Percentiles rank a stretch among this genome's conserved stretches.
phyloP scores from a whole-genome alignment of 108 stramenopile species.

The Nitzschia sp. region DNA sequence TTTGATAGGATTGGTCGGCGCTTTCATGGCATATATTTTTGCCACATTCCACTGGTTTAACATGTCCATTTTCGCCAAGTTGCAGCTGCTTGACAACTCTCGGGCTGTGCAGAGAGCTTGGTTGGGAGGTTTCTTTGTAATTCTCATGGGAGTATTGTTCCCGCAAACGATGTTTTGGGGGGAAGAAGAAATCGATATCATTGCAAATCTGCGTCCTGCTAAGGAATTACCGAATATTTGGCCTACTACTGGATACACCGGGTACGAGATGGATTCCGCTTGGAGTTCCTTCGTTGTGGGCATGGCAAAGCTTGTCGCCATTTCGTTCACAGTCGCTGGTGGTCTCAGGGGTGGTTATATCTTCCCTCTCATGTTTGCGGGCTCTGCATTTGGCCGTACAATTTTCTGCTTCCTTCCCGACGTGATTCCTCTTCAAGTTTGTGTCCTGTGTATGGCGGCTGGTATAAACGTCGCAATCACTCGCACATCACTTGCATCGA shows the following conservation, averaged over 20 bases:
- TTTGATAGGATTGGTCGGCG: conserved; percentile 56
- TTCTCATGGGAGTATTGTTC: conserved; percentile 45
- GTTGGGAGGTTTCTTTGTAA: conserved; percentile 42
- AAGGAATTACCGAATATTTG: conserved; percentile 53
- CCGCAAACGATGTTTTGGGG: conserved; percentile 80
- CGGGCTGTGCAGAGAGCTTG: conserved; percentile 52
- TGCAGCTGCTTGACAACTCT: conserved; percentile 45
- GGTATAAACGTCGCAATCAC: conserved; percentile 74
- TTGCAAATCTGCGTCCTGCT: conserved; percentile 52
- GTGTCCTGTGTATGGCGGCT: conserved; percentile 55
- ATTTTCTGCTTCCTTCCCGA: conserved; percentile 42
- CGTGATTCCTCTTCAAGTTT: conserved; percentile 34
- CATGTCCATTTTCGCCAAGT: conserved; percentile 39
- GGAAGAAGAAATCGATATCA: conserved; percentile 53
- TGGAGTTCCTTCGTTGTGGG: conserved; percentile 48
- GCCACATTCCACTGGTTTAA: conserved; percentile 50
- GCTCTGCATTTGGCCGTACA: conserved; percentile 58
- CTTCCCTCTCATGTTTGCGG: conserved; percentile 63
- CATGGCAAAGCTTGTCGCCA: conserved; percentile 53
- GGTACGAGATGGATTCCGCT: conserved; percentile 56
- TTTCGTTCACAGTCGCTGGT: conserved; percentile 71
- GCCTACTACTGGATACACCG: conserved; percentile 58
- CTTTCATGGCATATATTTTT: conserved; percentile 48
- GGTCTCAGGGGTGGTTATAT: conserved; percentile 69
- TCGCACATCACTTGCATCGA: conserved; percentile 55